Evolutionary conservation across 306 rosid genomes (phyloP).

Genomic region (Pueraria montana): DNA sequence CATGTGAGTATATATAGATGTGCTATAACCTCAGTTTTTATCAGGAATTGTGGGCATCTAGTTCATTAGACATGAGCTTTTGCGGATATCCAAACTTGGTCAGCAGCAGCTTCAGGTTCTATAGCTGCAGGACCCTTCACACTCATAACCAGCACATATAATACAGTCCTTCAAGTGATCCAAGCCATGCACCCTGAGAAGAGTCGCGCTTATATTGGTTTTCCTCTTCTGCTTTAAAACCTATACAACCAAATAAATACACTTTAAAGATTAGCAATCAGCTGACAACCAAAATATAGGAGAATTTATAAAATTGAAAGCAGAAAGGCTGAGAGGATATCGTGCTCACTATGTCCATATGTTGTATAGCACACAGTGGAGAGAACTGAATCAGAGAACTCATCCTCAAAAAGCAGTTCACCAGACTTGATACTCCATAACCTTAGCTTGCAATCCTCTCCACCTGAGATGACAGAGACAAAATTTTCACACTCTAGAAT

Average conservation of each 20-base stretch:
- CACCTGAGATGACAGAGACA: conserved; percentile 64
- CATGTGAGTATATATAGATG: too few species aligned
- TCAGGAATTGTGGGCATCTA: not conserved
- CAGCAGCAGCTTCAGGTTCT: not conserved
- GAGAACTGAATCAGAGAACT: conserved; percentile 66
- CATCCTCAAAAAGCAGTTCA: conserved; percentile 86
- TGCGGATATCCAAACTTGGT: not conserved
- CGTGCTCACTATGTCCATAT: conserved; percentile 43
- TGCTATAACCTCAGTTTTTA: not conserved
- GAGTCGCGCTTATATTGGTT: conserved; percentile 40
- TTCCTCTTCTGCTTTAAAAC: conserved; percentile 46
- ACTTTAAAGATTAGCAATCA: conserved; percentile 33
- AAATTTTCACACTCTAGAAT: conserved; percentile 30
- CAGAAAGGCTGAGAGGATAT: conserved; percentile 35
- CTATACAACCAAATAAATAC: conserved; percentile 45
- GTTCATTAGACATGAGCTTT: not conserved
- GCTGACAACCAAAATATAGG: not conserved
- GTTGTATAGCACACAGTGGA: conserved; percentile 77
- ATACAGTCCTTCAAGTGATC: conserved; percentile 77
- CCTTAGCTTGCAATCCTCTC: conserved; percentile 87
- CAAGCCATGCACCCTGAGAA: conserved; percentile 82
- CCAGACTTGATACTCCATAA: conserved; percentile 92
- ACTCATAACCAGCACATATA: conserved; percentile 68
- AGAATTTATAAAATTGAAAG: conserved; percentile 15
- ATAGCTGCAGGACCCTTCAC: conserved; percentile 6